Conservation (phyloP, 208 protist species). For the Trypanosoma theileri region DNA sequence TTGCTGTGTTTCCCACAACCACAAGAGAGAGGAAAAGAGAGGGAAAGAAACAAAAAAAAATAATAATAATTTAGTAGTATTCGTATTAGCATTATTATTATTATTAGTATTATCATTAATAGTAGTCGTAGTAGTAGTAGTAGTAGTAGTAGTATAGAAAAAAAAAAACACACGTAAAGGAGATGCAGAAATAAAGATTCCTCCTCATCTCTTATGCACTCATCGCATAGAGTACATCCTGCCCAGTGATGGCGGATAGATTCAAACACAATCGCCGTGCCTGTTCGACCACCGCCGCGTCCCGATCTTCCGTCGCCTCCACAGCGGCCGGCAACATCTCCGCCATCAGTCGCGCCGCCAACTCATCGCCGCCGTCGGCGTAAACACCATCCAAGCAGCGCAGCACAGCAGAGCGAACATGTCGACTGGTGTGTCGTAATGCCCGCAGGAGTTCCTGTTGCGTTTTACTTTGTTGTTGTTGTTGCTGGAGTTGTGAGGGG, state of each 20-base stretch:
- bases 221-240: slow-evolving; percentile 90
- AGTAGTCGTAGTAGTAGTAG: too few species aligned
- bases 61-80: too few species aligned
- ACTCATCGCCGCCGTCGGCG: slow-evolving; percentile 87
- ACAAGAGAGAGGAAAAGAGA: too few species aligned
- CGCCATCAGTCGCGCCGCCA: slow-evolving; percentile 86
- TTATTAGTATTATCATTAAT: too few species aligned
- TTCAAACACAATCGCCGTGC: slow-evolving; percentile 78
- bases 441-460: slow-evolving; percentile 79
- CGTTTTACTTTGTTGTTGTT: slow-evolving; percentile 73
- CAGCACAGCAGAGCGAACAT: slow-evolving; percentile 70
- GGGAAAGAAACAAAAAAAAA: too few species aligned
- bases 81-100: too few species aligned
- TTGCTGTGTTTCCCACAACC: too few species aligned
- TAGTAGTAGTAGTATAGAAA: too few species aligned
- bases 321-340: slow-evolving; percentile 89
- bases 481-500: slow-evolving; percentile 42
- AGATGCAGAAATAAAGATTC: too few species aligned
- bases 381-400: slow-evolving; percentile 80
- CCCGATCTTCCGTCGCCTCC: slow-evolving; percentile 85
- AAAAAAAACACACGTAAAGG: too few species aligned
- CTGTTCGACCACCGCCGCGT: slow-evolving; percentile 80
- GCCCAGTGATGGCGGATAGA: slow-evolving; percentile 84
- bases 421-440: slow-evolving; percentile 71
- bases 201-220: too few species aligned